Evolutionary conservation across 805 yeast species (phyloP), one percentile per base, ranked within the genome.

Genomic region (Millerozyma miso): DNA sequence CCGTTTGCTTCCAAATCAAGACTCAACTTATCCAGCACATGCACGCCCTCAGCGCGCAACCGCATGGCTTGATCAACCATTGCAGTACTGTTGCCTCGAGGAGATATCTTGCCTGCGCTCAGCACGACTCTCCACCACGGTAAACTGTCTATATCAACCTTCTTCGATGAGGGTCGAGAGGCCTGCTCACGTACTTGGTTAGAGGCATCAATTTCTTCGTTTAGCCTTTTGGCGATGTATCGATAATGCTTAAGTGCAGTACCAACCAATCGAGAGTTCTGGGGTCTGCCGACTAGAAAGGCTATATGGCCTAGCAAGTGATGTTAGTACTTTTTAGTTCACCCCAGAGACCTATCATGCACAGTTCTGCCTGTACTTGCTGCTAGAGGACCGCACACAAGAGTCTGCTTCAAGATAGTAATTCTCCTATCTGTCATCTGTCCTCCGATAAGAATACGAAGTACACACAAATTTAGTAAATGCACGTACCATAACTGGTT

Each of bases 111-210:
- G 0, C 93, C 93, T 14, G 76, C 62, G n/a, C 85, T 68, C 18
- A 76, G 73, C 7, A 86, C 66, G 1, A 86, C 85, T 31, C 95
- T 62, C 91, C 91, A 85, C 95, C 95, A 86, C 3, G 91, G 91
- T 12, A 85, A 74, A 7, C 63, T 65, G 2, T 50, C 59, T 7
- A 53, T 39, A 10, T 43, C 44, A 4, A 41, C 47, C 17, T 49
- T 15, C n/a, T 15, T 32, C 17, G 7, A 32, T 13, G 17, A 15
- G 6, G 49, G 16, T 45, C 45, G 2, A 45, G 49, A 13, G 49
- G 34, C 35, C 42, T 5, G 13, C 29, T 17, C 32, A 51, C 55
- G 35, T 6, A 10, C 10, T 23, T 23, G 29, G 10, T 23, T 10
- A 7, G 29, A 23, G 6, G 10, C 10, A 7, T 23, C 10, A 6